phyloP scores from a whole-genome alignment of 1,284 basidiomycete genomes.

The Wallemia hederae region DNA sequence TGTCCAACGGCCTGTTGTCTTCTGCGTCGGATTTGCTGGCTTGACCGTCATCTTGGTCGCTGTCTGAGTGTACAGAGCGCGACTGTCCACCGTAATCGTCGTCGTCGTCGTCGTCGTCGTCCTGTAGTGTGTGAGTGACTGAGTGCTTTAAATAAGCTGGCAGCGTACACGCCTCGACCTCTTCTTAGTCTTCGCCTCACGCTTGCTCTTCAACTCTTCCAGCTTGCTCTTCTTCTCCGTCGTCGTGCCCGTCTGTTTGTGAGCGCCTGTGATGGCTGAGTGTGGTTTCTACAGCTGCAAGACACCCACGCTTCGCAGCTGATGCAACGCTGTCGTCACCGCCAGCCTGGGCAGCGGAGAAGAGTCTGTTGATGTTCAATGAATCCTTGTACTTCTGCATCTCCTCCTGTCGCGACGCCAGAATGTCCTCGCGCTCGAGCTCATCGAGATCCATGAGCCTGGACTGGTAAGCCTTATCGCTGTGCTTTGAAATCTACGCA shows the following conservation, averaged over 20 bases:
- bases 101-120: slow-evolving; percentile 10
- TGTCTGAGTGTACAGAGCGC: slow-evolving; percentile 2
- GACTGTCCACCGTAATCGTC: neutral
- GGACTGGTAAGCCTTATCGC: slow-evolving; percentile 5
- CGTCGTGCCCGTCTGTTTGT: slow-evolving; percentile 43
- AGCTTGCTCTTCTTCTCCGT: slow-evolving; percentile 54
- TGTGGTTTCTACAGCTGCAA: neutral
- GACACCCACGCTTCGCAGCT: slow-evolving; percentile 35
- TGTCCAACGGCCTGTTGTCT: slow-evolving; percentile 21
- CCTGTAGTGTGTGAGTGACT: slow-evolving; percentile 8
- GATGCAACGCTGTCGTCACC: slow-evolving; percentile 29
- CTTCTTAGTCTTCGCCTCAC: slow-evolving; percentile 22
- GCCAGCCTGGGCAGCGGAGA: slow-evolving; percentile 29
- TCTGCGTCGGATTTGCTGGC: slow-evolving; percentile 33
- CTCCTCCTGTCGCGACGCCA: slow-evolving; percentile 49
- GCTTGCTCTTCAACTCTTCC: slow-evolving; percentile 48
- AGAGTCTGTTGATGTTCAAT: slow-evolving; percentile 41
- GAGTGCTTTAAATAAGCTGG: slow-evolving; percentile 4
- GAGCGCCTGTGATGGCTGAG: neutral
- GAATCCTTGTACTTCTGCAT: slow-evolving; percentile 46
- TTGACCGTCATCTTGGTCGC: slow-evolving; percentile 30
- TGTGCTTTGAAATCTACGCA: slow-evolving; percentile 18
- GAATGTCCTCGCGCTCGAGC: slow-evolving; percentile 57
- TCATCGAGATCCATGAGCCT: slow-evolving; percentile 56
- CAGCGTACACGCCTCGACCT: slow-evolving; percentile 9